These are phyloP conservation scores for Vanrija humicola DNA, from an alignment of 1,284 basidiomycete species.

Conservation along the genomic window DNA sequence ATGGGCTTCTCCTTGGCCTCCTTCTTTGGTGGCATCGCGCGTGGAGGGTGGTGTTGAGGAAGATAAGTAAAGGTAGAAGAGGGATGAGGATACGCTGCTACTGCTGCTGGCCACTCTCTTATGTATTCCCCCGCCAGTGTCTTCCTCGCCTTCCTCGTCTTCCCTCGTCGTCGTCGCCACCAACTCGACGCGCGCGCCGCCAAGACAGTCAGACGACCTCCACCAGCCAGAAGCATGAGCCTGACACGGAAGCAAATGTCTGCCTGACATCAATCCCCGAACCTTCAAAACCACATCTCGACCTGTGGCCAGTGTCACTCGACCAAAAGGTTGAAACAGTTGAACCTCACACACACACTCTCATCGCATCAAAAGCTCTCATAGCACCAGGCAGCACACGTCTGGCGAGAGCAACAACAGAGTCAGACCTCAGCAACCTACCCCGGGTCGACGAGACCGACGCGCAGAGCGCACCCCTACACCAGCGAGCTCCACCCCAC, in stretches of 20 bases:
- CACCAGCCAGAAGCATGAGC: too few species aligned
- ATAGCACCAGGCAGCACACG: too few species aligned
- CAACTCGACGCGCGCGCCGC: too few species aligned
- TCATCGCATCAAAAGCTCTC: neutral
- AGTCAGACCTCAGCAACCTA: neutral
- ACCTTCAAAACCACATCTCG: neutral
- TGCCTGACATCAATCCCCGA: neutral
- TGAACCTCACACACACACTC: neutral
- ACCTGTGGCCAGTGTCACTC: neutral
- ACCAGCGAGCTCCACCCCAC: neutral
- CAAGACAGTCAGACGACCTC: neutral
- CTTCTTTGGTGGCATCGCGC: constrained; percentile 55
- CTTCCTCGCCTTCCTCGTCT: neutral
- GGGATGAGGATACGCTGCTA: too few species aligned
- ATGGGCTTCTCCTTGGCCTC: constrained; percentile 54
- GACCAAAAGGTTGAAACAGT: neutral
- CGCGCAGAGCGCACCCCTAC: neutral
- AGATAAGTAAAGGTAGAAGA: neutral
- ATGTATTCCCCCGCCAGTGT: neutral
- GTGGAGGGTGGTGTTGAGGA: neutral
- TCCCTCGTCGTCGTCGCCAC: too few species aligned
- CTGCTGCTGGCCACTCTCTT: too few species aligned
- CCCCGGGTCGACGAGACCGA: neutral
- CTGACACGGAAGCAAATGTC: neutral
- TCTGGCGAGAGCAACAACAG: neutral